Conservation (phyloP, 345 rosid species). For the Combretum micranthum region DNA sequence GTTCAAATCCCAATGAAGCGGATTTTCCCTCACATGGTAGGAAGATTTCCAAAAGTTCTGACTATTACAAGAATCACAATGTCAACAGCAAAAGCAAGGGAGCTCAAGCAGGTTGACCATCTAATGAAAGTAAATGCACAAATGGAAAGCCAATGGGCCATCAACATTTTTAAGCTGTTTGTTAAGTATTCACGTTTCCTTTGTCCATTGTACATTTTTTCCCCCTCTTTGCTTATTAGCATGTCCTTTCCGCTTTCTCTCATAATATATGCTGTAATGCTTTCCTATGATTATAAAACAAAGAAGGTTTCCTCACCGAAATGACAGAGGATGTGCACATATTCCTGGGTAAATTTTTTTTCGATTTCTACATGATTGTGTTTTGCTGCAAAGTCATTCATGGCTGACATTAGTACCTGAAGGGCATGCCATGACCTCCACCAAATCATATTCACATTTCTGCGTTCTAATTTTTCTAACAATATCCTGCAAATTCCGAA, state of each 20-base stretch:
- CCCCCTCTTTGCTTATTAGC: background rate
- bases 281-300: too few species aligned
- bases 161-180: too few species aligned
- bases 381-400: too few species aligned
- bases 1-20: conserved; percentile 18
- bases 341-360: too few species aligned
- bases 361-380: too few species aligned
- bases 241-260: too few species aligned
- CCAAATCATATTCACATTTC: conserved; percentile 84
- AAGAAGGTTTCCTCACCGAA: too few species aligned
- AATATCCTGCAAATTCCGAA: conserved; percentile 84
- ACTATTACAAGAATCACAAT: conserved; percentile 25
- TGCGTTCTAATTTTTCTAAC: conserved; percentile 68
- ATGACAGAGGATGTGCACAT: too few species aligned
- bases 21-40: conserved; percentile 23
- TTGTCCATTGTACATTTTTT: background rate
- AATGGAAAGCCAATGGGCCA: conserved; percentile 25
- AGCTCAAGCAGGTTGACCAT: conserved; percentile 29
- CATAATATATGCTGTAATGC: too few species aligned
- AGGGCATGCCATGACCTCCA: conserved; percentile 99
- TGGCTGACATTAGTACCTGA: conserved; percentile 44
- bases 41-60: conserved; percentile 63
- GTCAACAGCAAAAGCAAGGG: conserved; percentile 13
- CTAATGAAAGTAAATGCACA: conserved; percentile 45
- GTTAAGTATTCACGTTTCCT: too few species aligned